These are phyloP conservation scores for Amyloporia xantha DNA, from an alignment of 768 basidiomycete species.

Conservation along the genomic window DNA sequence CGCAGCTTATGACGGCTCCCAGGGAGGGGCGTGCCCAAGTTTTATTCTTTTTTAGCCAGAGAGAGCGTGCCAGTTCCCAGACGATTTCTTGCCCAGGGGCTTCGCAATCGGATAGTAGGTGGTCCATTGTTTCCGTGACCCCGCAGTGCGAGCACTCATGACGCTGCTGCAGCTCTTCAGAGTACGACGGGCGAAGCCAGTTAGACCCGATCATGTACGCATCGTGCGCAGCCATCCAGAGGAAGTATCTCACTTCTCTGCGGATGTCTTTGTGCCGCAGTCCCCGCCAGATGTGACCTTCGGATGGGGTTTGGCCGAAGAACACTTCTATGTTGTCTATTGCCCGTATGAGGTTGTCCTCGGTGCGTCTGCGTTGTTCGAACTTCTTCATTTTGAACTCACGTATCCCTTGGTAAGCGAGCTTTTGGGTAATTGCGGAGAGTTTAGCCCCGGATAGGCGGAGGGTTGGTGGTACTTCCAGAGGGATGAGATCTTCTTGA, in stretches of 20 bases:
- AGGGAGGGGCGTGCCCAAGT: neutral
- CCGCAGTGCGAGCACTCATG: constrained; percentile 9
- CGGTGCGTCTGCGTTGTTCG: too few relatives aligned
- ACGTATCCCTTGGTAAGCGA: neutral
- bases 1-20: neutral
- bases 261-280: neutral
- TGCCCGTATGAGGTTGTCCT: neutral
- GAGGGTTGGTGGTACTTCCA: neutral
- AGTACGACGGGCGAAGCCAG: constrained; percentile 11
- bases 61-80: neutral
- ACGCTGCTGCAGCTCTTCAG: constrained; percentile 6
- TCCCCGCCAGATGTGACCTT: neutral
- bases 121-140: constrained; percentile 11
- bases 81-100: neutral
- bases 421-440: neutral
- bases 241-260: neutral
- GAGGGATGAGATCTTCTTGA: neutral
- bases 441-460: neutral
- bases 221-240: constrained; percentile 8
- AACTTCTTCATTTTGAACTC: too few relatives aligned
- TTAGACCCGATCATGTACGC: constrained; percentile 4
- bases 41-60: neutral
- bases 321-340: neutral
- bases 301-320: too few relatives aligned
- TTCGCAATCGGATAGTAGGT: constrained; percentile 15